Evolutionary conservation across 2,329 filamentous ascomycete genomes (phyloP).

Genomic region (Zalaria obscura): DNA sequence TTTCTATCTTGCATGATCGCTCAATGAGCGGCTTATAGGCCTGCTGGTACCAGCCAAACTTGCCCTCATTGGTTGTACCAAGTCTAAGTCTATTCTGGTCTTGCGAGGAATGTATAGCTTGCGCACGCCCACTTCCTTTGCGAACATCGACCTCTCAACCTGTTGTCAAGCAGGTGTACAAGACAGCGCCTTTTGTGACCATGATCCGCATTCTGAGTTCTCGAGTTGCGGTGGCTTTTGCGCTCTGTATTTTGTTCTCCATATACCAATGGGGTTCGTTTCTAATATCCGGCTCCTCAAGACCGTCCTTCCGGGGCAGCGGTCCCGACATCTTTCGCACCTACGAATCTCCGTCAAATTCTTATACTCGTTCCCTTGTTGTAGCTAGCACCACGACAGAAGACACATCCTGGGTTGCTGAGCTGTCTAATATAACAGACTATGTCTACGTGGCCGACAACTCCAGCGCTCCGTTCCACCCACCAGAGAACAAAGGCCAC

Average conservation of each 20-base stretch:
- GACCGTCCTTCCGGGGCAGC: background rate
- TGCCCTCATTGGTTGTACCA: no score
- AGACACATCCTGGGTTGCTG: conserved; percentile 29
- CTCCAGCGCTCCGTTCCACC: conserved; percentile 5
- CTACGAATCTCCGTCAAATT: background rate
- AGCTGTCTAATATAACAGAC: conserved; percentile 32
- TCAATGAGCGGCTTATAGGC: no score
- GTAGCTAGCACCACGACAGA: conserved; percentile 30
- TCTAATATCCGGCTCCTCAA: background rate
- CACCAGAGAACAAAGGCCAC: conserved; percentile 24
- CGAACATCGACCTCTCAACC: no score
- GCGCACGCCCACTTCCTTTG: no score
- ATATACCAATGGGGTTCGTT: background rate
- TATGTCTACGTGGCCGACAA: conserved; percentile 29
- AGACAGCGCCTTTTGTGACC: no score
- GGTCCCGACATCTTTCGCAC: no score
- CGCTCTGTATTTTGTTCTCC: background rate
- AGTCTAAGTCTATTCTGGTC: no score
- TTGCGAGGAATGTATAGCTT: no score
- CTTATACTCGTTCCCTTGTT: conserved; percentile 7
- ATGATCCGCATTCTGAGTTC: background rate
- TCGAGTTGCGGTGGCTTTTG: background rate
- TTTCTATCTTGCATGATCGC: no score
- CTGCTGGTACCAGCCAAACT: no score
- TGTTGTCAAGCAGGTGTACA: no score